phyloP scores from a whole-genome alignment of 169 alveolate species.

The Theileria parva region DNA sequence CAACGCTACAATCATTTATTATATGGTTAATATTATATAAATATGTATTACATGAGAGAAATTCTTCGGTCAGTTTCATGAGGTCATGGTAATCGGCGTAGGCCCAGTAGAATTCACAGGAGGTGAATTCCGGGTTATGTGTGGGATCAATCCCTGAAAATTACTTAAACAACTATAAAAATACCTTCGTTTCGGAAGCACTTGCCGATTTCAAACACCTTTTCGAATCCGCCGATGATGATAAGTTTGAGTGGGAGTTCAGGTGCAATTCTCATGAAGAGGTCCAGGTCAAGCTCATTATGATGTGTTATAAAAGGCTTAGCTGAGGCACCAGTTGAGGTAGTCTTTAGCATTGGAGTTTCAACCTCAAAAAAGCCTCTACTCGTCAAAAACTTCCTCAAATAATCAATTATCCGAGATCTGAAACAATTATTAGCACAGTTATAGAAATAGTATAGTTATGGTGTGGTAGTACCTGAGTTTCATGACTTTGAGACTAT shows the following conservation, averaged over 20 bases:
- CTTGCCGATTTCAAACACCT: constrained; percentile 92
- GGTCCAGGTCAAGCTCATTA: constrained; percentile 86
- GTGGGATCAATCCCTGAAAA: constrained; percentile 74
- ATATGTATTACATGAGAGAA: constrained; percentile 71
- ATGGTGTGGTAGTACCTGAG: constrained; percentile 55
- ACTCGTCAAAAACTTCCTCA: constrained; percentile 86
- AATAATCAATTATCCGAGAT: constrained; percentile 79
- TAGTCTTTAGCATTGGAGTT: constrained; percentile 91
- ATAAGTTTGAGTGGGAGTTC: constrained; percentile 90
- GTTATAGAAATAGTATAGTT: not conserved
- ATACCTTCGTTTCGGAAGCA: constrained; percentile 93
- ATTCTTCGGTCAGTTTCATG: constrained; percentile 87
- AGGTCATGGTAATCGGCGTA: constrained; percentile 91
- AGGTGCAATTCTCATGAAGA: constrained; percentile 93
- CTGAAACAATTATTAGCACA: constrained; percentile 23
- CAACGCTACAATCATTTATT: constrained; percentile 79
- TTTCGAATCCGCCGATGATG: constrained; percentile 89
- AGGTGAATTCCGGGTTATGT: constrained; percentile 93
- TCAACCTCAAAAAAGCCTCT: constrained; percentile 92
- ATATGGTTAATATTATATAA: constrained; percentile 71
- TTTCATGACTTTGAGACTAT: constrained; percentile 86
- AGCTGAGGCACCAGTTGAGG: constrained; percentile 93
- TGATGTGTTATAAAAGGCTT: constrained; percentile 90
- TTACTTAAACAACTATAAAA: not conserved
- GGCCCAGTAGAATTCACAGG: constrained; percentile 91